Percentiles rank a stretch among this genome's conserved stretches.
phyloP scores from a whole-genome alignment of 2,329 filamentous ascomycete species.

The Cytospora leucostoma region DNA sequence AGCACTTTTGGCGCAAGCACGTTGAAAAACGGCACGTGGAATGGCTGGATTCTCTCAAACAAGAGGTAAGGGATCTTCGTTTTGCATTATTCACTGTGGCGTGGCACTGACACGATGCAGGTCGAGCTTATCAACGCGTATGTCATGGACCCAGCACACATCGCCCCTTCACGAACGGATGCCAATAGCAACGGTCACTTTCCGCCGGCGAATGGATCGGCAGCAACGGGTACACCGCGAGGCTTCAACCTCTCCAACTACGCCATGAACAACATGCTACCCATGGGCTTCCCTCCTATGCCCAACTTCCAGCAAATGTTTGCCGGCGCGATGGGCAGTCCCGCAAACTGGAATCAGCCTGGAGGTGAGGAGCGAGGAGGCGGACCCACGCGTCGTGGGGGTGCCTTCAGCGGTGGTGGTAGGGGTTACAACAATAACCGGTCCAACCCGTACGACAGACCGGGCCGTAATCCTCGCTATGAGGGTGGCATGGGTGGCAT shows the following conservation, averaged over 20 bases:
- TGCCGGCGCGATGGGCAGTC: constrained; percentile 47
- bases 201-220: constrained; percentile 74
- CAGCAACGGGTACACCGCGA: constrained; percentile 80
- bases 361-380: constrained; percentile 54
- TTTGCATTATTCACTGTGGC: background rate
- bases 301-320: constrained; percentile 58
- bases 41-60: constrained; percentile 77
- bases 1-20: constrained; percentile 97
- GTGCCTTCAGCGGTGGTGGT: constrained; percentile 49
- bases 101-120: constrained; percentile 46
- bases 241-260: constrained; percentile 86
- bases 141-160: constrained; percentile 90
- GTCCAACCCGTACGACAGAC: constrained; percentile 73
- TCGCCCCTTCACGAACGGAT: constrained; percentile 89
- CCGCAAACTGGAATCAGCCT: constrained; percentile 51
- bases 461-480: constrained; percentile 54
- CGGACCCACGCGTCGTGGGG: constrained; percentile 70
- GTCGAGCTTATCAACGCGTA: constrained; percentile 91
- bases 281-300: constrained; percentile 58
- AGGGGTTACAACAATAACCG: constrained; percentile 57
- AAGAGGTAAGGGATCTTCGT: constrained; percentile 65
- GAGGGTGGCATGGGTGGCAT: constrained; percentile 51
- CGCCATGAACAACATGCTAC: constrained; percentile 59
- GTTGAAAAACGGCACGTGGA: constrained; percentile 93
- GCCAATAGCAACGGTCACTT: constrained; percentile 96